phyloP scores from a whole-genome alignment of 345 rosid species.

The Raphanus sativus region DNA sequence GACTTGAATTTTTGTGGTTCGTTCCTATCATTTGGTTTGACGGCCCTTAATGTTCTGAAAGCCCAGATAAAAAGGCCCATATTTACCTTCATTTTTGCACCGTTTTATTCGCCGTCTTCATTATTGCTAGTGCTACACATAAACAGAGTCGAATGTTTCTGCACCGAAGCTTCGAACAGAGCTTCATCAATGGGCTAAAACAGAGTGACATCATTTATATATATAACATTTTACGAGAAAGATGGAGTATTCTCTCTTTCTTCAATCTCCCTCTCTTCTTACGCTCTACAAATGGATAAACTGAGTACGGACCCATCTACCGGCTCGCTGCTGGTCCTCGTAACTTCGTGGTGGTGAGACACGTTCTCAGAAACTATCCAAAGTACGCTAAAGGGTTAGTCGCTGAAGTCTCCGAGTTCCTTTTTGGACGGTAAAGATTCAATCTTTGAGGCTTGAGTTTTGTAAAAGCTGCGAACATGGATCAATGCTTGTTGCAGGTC shows the following conservation, averaged over 20 bases:
- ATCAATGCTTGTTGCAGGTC: constrained; percentile 98
- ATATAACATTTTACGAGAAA: background rate
- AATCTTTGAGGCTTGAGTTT: background rate
- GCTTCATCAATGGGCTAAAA: constrained; percentile 19
- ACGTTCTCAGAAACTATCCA: constrained; percentile 68
- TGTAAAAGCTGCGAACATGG: too few relatives aligned
- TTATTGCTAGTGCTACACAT: background rate
- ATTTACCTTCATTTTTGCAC: background rate
- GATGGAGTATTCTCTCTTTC: constrained; percentile 34
- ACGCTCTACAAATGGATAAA: constrained; percentile 92
- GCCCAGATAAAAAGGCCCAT: constrained; percentile 14
- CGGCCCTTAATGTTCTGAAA: background rate
- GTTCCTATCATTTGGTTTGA: too few relatives aligned
- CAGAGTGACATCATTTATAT: background rate
- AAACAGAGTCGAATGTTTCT: background rate
- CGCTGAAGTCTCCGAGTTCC: constrained; percentile 86
- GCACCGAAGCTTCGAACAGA: constrained; percentile 9
- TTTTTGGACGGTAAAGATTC: constrained; percentile 74
- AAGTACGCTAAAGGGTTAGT: constrained; percentile 89
- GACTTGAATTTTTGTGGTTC: too few relatives aligned
- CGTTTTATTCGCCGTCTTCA: constrained; percentile 15
- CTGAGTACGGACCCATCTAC: constrained; percentile 82
- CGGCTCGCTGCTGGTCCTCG: constrained; percentile 92
- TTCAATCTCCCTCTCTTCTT: constrained; percentile 54
- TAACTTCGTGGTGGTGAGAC: constrained; percentile 86